Base-by-base conservation (phyloP, 2,329 filamentous ascomycete genomes). In the Madurella fahalii region DNA sequence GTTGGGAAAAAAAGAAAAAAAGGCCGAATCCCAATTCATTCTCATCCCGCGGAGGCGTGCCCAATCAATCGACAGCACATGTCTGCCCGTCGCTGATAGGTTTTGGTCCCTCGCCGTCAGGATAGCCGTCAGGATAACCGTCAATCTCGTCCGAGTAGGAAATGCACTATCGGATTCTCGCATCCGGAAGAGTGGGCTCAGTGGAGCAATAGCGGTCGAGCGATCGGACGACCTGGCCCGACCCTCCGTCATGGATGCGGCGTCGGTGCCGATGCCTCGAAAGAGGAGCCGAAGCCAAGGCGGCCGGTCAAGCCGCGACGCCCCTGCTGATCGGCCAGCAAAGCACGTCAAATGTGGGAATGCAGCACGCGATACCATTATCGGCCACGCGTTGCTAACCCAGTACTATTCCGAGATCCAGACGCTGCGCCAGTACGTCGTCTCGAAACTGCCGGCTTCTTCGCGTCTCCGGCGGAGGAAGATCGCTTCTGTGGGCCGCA, bases 391-490 rank as follows among this genome's bases (percentile, higher is more conserved):
- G 51, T 78, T 94, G 34, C 76, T 95, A 53, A 77, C 77, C 44
- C 79, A 80, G 58, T 88, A 86, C 71, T 95, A 91, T 70, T 71
- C 78, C 8, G 71, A 77, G 45, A 79, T 91, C 12, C 69, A 82
- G 52, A 84, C 84, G 0, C 74, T 96, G 54, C 84, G 90, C 63
- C 77, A 86, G 54, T 89, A 90, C 72, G 73, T 92, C 40, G 73
- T 92, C 46, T 74, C 75, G 17, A 81, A 77, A 56, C 78, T 95
- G 11, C 86, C 89, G 0, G 61, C 69, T n/a, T 77, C 82, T 11
- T 93, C 89, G 5, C 87, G 78, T 52, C 67, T 84, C 51, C 74
- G 83, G 44, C 74, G 80, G 31, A 82, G 76, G 64, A 85, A 83
- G 63, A 77, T 86, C 46, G 65, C 72, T 2, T 70, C 68, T 4